A percentile compares a stretch with the other conserved stretches of the same genome.
Conservation (phyloP, 495 filamentous ascomycete species). For the Oleoguttula mirabilis region DNA sequence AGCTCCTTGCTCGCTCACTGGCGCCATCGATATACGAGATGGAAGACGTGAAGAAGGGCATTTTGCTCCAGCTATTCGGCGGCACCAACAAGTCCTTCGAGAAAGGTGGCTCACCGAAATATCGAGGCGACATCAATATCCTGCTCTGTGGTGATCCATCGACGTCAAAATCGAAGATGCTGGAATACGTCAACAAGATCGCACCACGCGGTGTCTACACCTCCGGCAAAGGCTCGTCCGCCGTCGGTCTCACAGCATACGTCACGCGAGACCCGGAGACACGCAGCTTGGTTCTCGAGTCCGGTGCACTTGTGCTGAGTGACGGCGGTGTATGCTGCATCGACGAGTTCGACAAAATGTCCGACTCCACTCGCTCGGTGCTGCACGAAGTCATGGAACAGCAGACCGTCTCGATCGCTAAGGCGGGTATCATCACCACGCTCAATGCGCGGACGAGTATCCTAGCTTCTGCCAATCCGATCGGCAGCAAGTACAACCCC, state of each 20-base stretch:
- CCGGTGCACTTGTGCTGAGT: conserved; percentile 85
- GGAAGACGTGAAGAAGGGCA: conserved; percentile 98
- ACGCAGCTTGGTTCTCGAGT: conserved; percentile 88
- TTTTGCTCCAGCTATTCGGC: conserved; percentile 89
- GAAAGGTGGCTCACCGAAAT: conserved; percentile 88
- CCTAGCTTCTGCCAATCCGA: conserved; percentile 92
- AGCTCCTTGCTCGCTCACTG: conserved; percentile 80
- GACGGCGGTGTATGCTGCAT: conserved; percentile 98
- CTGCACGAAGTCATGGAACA: conserved; percentile 99
- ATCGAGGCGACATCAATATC: conserved; percentile 94
- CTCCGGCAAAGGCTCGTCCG: conserved; percentile 91
- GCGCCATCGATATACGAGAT: conserved; percentile 95
- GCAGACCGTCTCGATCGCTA: conserved; percentile 96
- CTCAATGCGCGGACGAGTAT: conserved; percentile 91
- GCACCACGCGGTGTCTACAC: conserved; percentile 95
- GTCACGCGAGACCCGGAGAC: conserved; percentile 93
- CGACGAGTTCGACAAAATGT: conserved; percentile 99
- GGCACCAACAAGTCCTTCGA: conserved; percentile 98
- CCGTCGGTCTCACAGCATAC: conserved; percentile 96
- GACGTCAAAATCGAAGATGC: conserved; percentile 86
- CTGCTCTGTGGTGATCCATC: conserved; percentile 94
- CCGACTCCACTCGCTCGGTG: conserved; percentile 85
- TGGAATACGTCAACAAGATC: conserved; percentile 93
- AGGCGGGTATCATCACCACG: conserved; percentile 97
- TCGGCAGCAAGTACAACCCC: conserved; percentile 93